These are phyloP conservation scores for Gossypioides kirkii DNA, from an alignment of 345 rosid genomes.

Conservation along the genomic window DNA sequence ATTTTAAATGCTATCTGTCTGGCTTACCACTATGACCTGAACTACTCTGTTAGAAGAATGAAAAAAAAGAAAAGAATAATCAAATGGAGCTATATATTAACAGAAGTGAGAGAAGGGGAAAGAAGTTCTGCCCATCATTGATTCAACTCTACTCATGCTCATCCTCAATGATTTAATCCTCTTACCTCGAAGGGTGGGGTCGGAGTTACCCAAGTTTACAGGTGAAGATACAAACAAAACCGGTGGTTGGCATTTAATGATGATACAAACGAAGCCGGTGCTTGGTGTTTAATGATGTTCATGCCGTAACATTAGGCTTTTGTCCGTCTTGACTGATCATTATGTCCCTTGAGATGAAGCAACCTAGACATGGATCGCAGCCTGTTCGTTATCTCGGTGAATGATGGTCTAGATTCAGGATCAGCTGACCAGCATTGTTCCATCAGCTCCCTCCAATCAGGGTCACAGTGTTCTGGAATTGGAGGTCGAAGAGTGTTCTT, in stretches of 20 bases:
- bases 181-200: background rate
- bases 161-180: background rate
- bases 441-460: slow-evolving; percentile 54
- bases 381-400: slow-evolving; percentile 46
- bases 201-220: background rate
- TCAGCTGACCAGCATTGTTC: slow-evolving; percentile 59
- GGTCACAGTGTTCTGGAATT: slow-evolving; percentile 46
- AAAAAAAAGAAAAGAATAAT: slow-evolving; percentile 34
- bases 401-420: slow-evolving; percentile 54
- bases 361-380: slow-evolving; percentile 40
- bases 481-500: slow-evolving; percentile 60
- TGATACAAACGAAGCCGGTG: too few species aligned
- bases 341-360: slow-evolving; percentile 24
- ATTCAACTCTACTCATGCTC: background rate
- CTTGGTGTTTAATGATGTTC: background rate
- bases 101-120: background rate
- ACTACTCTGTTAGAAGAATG: slow-evolving; percentile 11
- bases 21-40: background rate
- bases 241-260: too few species aligned
- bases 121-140: background rate
- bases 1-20: background rate
- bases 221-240: background rate
- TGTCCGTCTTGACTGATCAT: slow-evolving; percentile 26
- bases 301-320: slow-evolving; percentile 10
- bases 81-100: slow-evolving; percentile 16